These are phyloP conservation scores for Kwoniella sp. DNA, from an alignment of 768 basidiomycete genomes.

Conservation along the genomic window DNA sequence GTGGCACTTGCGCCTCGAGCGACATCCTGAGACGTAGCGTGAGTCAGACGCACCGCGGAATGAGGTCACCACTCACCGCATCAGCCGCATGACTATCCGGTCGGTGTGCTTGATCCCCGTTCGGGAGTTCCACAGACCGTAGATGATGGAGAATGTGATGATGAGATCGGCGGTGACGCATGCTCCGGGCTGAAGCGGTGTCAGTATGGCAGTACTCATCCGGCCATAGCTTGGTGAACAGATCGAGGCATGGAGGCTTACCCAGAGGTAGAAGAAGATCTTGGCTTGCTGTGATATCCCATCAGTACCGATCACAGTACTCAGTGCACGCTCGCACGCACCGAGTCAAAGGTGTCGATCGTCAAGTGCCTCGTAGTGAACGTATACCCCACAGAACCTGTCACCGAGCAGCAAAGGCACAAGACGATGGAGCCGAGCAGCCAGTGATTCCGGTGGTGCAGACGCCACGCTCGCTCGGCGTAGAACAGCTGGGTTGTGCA, in stretches of 20 bases:
- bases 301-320: background rate
- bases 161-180: conserved; percentile 14
- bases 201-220: background rate
- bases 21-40: conserved; percentile 7
- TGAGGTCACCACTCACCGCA: conserved; percentile 2
- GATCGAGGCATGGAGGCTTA: background rate
- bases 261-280: conserved; percentile 18
- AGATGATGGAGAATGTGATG: conserved; percentile 15
- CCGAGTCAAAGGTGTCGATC: conserved; percentile 11
- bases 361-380: background rate
- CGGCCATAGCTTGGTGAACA: background rate
- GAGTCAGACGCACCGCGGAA: background rate
- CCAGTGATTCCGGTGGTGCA: conserved; percentile 8
- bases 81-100: conserved; percentile 4
- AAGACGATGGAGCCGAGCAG: conserved; percentile 7
- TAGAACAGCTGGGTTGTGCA: conserved; percentile 17
- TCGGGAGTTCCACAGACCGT: conserved; percentile 8
- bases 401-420: conserved; percentile 10
- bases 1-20: conserved; percentile 14
- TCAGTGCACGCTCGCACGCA: background rate
- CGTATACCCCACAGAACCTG: conserved; percentile 14
- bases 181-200: conserved; percentile 6
- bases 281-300: conserved; percentile 1
- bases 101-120: conserved; percentile 14
- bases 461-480: conserved; percentile 16